Percentiles rank a stretch among this genome's conserved stretches.
These are phyloP conservation scores for Osmanthus fragrans DNA, from an alignment of 257 asterid species.

Conservation along the genomic window DNA sequence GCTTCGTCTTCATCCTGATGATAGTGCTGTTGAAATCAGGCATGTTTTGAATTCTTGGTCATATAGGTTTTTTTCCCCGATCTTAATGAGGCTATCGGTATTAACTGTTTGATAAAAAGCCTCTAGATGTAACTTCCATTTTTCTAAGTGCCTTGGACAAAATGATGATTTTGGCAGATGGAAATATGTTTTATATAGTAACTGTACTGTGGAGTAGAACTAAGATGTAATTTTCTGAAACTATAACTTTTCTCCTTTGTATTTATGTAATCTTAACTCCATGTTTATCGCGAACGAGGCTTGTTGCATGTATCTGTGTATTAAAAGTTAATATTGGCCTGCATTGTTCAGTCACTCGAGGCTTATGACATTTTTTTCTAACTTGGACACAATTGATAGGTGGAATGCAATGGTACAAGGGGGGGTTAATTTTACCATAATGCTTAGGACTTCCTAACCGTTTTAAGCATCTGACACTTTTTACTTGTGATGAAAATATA, in stretches of 20 bases:
- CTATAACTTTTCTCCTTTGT: not conserved
- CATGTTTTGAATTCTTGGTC: slow-evolving; percentile 10
- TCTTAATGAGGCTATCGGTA: not conserved
- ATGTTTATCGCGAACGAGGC: not conserved
- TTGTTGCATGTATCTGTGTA: not conserved
- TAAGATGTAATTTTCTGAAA: not conserved
- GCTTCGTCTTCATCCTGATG: slow-evolving; percentile 36
- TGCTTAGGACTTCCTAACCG: not conserved
- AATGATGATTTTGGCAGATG: not conserved
- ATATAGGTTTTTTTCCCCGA: not conserved
- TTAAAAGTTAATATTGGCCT: not conserved
- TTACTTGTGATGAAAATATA: not conserved
- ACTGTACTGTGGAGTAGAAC: not conserved
- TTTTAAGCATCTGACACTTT: not conserved
- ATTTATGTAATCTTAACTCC: not conserved
- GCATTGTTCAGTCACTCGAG: not conserved
- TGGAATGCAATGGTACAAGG: not conserved
- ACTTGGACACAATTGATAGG: not conserved
- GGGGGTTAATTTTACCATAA: not conserved
- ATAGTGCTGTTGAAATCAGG: slow-evolving; percentile 43
- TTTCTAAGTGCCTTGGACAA: not conserved
- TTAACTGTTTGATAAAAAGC: not conserved
- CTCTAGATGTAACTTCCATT: not conserved
- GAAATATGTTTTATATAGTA: not conserved
- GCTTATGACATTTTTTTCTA: not conserved